phyloP scores from a whole-genome alignment of 257 asterid genomes.

The Catharanthus roseus region DNA sequence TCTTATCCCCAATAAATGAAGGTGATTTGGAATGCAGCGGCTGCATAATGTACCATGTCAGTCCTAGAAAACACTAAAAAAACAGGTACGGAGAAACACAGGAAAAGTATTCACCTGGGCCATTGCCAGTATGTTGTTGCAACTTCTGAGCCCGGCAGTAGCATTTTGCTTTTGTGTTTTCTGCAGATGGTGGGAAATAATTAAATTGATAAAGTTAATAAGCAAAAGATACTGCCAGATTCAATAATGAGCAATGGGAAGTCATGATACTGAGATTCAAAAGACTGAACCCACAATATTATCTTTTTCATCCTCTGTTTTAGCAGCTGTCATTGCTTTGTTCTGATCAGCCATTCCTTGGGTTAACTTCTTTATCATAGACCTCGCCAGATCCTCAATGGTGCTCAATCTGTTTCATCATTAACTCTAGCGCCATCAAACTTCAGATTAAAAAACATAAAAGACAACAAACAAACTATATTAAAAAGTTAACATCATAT shows the following conservation, averaged over 20 bases:
- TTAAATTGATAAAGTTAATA: not conserved
- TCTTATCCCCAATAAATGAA: constrained; percentile 74
- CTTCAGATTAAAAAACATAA: not conserved
- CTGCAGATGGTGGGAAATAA: constrained; percentile 40
- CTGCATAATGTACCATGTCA: constrained; percentile 31
- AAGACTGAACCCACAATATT: constrained; percentile 47
- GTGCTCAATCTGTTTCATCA: constrained; percentile 67
- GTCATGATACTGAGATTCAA: not conserved
- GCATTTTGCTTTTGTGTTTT: constrained; percentile 81
- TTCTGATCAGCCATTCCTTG: constrained; percentile 94
- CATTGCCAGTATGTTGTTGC: constrained; percentile 80
- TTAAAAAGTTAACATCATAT: not conserved
- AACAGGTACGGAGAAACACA: not conserved
- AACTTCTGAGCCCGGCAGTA: constrained; percentile 68
- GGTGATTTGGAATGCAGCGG: constrained; percentile 86
- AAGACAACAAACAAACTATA: not conserved
- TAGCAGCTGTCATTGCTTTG: constrained; percentile 80
- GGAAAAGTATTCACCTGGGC: constrained; percentile 47
- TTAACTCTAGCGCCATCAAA: constrained; percentile 26
- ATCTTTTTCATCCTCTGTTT: constrained; percentile 78
- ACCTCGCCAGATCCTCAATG: constrained; percentile 67
- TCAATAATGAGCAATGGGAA: not conserved
- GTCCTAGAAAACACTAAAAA: not conserved
- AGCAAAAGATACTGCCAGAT: not conserved
- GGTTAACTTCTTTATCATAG: constrained; percentile 83